Percentiles rank a stretch among this genome's conserved stretches.
These are phyloP conservation scores for Pseudocercospora pini-densiflorae DNA, from an alignment of 2,329 filamentous ascomycete genomes.

Conservation along the genomic window DNA sequence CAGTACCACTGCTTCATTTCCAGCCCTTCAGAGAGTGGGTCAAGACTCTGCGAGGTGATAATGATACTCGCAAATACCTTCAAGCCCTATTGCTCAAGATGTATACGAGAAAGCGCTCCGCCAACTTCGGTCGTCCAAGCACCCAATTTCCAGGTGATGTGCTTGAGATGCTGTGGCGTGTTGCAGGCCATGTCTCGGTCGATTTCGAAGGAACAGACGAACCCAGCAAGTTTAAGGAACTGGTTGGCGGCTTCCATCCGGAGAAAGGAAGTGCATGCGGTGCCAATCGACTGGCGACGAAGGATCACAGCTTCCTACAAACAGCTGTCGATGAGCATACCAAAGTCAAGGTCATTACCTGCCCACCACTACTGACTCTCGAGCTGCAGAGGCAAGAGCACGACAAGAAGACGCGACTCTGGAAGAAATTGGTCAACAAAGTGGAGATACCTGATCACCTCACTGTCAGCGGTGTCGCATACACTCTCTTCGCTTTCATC, in stretches of 20 bases:
- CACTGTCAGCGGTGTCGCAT: conserved; percentile 52
- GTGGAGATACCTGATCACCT: conserved; percentile 62
- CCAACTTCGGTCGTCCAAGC: conserved; percentile 21
- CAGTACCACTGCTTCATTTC: conserved; percentile 62
- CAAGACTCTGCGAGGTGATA: conserved; percentile 42
- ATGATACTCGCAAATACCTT: conserved; percentile 19
- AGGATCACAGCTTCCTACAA: conserved; percentile 45
- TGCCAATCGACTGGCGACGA: conserved; percentile 35
- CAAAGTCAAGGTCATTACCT: conserved; percentile 24
- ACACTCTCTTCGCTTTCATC: conserved; percentile 64
- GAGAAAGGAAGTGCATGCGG: conserved; percentile 29
- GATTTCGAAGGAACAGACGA: conserved; percentile 21
- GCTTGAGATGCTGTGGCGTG: conserved; percentile 29
- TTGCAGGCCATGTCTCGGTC: conserved; percentile 20
- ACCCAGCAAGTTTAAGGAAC: conserved; percentile 24
- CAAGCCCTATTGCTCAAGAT: conserved; percentile 37
- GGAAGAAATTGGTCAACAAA: conserved; percentile 61
- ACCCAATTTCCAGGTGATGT: conserved; percentile 26
- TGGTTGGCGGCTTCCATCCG: conserved; percentile 32
- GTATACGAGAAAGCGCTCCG: conserved; percentile 30
- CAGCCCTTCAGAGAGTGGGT: conserved; percentile 63
- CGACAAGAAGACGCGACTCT: conserved; percentile 58
- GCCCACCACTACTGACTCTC: conserved; percentile 46
- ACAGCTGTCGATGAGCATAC: conserved; percentile 44
- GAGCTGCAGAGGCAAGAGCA: conserved; percentile 63